phyloP scores from a whole-genome alignment of 805 yeast species.

The Candida qinlingensis region DNA sequence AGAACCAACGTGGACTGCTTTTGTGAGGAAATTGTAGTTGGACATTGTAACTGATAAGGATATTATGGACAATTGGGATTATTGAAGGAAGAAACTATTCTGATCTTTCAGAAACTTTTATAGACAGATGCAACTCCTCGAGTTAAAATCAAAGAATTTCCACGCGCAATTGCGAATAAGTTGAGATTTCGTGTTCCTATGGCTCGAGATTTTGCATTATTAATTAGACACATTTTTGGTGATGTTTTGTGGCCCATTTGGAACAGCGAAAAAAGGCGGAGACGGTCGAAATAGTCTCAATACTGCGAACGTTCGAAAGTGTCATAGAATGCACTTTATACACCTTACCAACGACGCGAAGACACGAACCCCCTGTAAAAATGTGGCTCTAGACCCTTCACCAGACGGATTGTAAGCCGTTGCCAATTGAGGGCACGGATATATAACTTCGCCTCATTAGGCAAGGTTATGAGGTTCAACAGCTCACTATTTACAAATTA shows the following conservation, averaged over 20 bases:
- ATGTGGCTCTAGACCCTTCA: not conserved
- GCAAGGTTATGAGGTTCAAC: not conserved
- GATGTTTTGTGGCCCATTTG: not conserved
- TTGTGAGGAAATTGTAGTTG: conserved; percentile 57
- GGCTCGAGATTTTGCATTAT: too few species aligned
- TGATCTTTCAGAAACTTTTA: not conserved
- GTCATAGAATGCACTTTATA: too few species aligned
- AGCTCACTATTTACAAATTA: too few species aligned
- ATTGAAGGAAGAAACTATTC: too few species aligned
- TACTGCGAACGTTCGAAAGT: too few species aligned
- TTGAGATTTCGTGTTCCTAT: not conserved
- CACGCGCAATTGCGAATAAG: conserved; percentile 7
- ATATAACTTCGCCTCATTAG: not conserved
- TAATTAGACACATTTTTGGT: not conserved
- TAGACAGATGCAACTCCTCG: too few species aligned
- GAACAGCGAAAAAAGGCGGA: not conserved
- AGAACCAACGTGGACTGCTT: conserved; percentile 82
- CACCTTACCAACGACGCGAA: too few species aligned
- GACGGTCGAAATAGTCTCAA: too few species aligned
- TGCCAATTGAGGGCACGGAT: conserved; percentile 11
- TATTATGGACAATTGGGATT: not conserved
- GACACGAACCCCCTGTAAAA: not conserved
- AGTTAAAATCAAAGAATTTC: too few species aligned
- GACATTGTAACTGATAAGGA: conserved; percentile 9
- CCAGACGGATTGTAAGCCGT: too few species aligned